phyloP scores from a whole-genome alignment of 306 rosid genomes.

The Citrullus amarus region DNA sequence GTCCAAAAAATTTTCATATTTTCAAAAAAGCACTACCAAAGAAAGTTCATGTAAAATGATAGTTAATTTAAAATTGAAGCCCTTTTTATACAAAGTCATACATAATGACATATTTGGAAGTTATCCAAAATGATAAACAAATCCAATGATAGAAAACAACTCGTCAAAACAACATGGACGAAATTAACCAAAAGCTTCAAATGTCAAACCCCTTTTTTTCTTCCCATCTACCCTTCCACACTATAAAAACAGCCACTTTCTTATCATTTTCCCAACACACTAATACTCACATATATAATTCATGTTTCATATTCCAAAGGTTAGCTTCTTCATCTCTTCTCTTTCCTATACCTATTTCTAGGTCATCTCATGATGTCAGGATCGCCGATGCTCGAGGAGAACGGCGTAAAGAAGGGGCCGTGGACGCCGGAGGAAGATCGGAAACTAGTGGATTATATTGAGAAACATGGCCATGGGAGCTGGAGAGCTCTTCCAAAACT shows the following conservation, averaged over 20 bases:
- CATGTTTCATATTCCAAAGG: neutral
- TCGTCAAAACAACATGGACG: neutral
- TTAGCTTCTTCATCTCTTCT: neutral
- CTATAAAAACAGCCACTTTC: neutral
- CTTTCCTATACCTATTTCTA: neutral
- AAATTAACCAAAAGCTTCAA: neutral
- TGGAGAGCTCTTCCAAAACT: conserved; percentile 72
- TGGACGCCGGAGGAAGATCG: conserved; percentile 37
- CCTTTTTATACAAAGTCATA: neutral
- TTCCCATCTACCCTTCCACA: neutral
- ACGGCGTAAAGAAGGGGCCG: conserved; percentile 31
- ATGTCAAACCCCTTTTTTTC: neutral
- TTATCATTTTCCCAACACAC: neutral
- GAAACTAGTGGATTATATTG: conserved; percentile 32
- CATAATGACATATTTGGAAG: neutral
- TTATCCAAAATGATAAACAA: neutral
- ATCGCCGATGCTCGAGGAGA: conserved; percentile 12
- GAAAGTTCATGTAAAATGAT: neutral
- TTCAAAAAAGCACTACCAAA: neutral
- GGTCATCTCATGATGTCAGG: conserved; percentile 14
- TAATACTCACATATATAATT: neutral
- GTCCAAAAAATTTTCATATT: too few relatives aligned
- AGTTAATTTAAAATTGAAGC: neutral
- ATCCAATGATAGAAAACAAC: neutral
- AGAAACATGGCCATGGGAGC: conserved; percentile 61